These are phyloP conservation scores for Salvia miltiorrhiza DNA, from an alignment of 257 asterid species.

Conservation along the genomic window DNA sequence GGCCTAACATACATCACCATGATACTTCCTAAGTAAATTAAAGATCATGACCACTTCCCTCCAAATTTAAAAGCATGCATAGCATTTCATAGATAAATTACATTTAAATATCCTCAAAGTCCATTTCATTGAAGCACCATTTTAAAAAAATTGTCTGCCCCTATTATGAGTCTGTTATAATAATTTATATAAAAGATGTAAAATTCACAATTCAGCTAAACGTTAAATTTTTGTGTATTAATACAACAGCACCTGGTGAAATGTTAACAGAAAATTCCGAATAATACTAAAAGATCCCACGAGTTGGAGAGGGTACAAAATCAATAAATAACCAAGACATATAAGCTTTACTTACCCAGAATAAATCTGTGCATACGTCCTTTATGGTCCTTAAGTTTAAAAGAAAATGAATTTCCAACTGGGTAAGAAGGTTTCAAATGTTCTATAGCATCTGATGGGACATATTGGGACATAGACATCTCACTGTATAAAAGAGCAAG, in stretches of 20 bases:
- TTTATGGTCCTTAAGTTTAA: conserved; percentile 76
- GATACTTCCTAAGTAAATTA: not conserved
- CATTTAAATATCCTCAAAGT: not conserved
- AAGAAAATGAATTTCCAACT: conserved; percentile 75
- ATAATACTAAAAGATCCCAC: not conserved
- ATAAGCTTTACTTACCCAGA: conserved; percentile 58
- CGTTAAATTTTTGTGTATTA: not conserved
- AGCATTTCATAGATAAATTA: not conserved
- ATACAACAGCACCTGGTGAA: not conserved
- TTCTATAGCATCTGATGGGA: conserved; percentile 62
- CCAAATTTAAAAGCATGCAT: not conserved
- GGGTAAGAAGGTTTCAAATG: conserved; percentile 67
- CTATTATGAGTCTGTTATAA: not conserved
- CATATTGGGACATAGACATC: conserved; percentile 70
- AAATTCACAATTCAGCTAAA: not conserved
- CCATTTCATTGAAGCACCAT: not conserved
- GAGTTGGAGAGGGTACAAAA: not conserved
- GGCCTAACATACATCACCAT: not conserved
- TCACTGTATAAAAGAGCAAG: conserved; percentile 61
- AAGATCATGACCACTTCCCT: not conserved
- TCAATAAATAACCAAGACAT: not conserved
- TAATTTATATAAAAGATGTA: not conserved
- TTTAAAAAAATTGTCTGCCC: not conserved
- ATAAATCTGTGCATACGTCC: conserved; percentile 82
- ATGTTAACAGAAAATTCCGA: not conserved